Conservation (phyloP, 2,329 filamentous ascomycete genomes). For the Pestalotiopsis sp. region DNA sequence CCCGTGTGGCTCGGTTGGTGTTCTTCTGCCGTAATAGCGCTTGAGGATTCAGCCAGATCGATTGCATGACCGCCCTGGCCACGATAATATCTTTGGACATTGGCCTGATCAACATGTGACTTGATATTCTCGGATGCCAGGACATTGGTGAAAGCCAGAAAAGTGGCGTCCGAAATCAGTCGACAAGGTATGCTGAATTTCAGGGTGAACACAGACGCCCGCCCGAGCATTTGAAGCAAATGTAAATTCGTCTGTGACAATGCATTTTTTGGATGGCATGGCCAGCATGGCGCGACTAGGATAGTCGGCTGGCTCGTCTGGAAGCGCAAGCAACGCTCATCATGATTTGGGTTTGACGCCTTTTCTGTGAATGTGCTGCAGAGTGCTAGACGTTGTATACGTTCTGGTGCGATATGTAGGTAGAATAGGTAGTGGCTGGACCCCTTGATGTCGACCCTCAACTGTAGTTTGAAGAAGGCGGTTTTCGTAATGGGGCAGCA, state of each 20-base stretch:
- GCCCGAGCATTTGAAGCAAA: not conserved
- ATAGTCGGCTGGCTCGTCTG: not conserved
- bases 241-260: not conserved
- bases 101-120: conserved; percentile 7
- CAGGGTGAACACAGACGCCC: not conserved
- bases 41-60: not conserved
- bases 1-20: not conserved
- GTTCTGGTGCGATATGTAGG: conserved; percentile 7
- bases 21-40: not conserved
- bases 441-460: conserved; percentile 8
- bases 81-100: conserved; percentile 10
- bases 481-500: not conserved
- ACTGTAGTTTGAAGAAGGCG: conserved; percentile 1
- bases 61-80: conserved; percentile 5
- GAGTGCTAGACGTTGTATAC: not conserved
- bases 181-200: conserved; percentile 1
- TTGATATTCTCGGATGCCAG: not conserved
- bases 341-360: not conserved
- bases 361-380: not conserved
- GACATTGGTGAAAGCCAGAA: not conserved
- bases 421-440: conserved; percentile 11
- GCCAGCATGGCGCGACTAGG: conserved; percentile 6
- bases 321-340: conserved; percentile 2
- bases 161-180: not conserved
- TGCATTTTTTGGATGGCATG: not conserved